These are phyloP conservation scores for Aurantiochytrium sp. DNA, from an alignment of 108 stramenopile genomes.

Conservation along the genomic window DNA sequence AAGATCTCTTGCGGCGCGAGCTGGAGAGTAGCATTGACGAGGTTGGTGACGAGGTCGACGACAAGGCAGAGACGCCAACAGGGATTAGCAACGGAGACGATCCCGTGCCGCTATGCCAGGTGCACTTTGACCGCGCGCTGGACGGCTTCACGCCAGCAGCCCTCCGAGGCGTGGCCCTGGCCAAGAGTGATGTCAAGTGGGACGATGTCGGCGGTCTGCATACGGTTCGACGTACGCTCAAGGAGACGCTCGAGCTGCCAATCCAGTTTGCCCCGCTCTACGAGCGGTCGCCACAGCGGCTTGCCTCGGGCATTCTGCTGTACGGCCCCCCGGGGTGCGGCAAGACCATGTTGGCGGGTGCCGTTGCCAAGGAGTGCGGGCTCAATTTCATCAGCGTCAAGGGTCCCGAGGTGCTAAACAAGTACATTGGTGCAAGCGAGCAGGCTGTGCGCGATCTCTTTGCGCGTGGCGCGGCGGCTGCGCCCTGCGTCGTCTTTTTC, in stretches of 20 bases:
- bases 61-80: background rate
- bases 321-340: conserved; percentile 97
- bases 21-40: background rate
- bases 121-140: conserved; percentile 26
- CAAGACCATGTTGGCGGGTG: conserved; percentile 66
- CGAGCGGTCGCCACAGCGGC: conserved; percentile 38
- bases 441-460: conserved; percentile 87
- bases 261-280: conserved; percentile 34
- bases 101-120: background rate
- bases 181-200: conserved; percentile 28
- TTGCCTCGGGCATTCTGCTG: conserved; percentile 84
- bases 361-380: conserved; percentile 70
- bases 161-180: background rate
- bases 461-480: conserved; percentile 67
- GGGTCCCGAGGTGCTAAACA: conserved; percentile 92
- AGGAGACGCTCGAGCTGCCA: conserved; percentile 31
- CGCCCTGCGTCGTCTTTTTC: conserved; percentile 83
- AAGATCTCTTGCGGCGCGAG: background rate
- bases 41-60: background rate
- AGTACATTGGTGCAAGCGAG: conserved; percentile 92
- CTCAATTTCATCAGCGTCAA: conserved; percentile 75
- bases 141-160: conserved; percentile 31
- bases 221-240: conserved; percentile 27
- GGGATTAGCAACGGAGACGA: too few relatives aligned
- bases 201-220: conserved; percentile 45